A percentile compares a stretch with the other conserved stretches of the same genome.
Conservation (phyloP, 192 early-diverging fungal species). For the Podila epicladia region DNA sequence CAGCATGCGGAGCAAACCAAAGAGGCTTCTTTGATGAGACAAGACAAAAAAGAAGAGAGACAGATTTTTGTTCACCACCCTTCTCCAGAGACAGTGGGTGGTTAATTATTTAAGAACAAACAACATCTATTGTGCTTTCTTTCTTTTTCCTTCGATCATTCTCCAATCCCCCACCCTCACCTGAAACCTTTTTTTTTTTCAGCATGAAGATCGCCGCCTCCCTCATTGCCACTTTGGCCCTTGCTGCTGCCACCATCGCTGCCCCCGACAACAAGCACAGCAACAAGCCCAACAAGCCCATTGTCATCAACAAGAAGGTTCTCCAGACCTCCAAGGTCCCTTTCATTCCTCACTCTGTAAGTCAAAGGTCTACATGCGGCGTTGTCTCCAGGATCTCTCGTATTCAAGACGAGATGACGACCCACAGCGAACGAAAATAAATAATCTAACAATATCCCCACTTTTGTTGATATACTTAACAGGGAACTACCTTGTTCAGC, state of each 20-base stretch:
- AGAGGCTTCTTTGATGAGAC: too few species aligned
- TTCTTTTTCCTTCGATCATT: too few species aligned
- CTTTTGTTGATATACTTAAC: not conserved
- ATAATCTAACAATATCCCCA: not conserved
- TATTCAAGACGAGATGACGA: too few species aligned
- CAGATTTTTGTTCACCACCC: too few species aligned
- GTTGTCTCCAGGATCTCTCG: too few species aligned
- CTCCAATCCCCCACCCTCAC: too few species aligned
- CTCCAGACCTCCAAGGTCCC: slow-evolving; percentile 55
- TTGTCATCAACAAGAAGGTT: slow-evolving; percentile 48
- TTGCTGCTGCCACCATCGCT: slow-evolving; percentile 37
- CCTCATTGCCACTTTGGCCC: slow-evolving; percentile 23
- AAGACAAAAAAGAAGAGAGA: too few species aligned
- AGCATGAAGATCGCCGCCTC: slow-evolving; percentile 1
- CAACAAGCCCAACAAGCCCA: slow-evolving; percentile 19
- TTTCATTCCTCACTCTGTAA: slow-evolving; percentile 57
- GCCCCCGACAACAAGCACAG: slow-evolving; percentile 14
- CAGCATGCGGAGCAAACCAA: too few species aligned
- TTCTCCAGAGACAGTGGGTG: too few species aligned
- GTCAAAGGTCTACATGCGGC: not conserved
- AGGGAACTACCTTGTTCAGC: slow-evolving; percentile 33
- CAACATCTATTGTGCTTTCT: too few species aligned
- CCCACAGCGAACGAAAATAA: not conserved
- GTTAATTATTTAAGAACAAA: too few species aligned
- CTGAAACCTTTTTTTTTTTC: too few species aligned